Evolutionary conservation across 1,139 yeast genomes (phyloP).

Genomic region (Hanseniaspora sp.): DNA sequence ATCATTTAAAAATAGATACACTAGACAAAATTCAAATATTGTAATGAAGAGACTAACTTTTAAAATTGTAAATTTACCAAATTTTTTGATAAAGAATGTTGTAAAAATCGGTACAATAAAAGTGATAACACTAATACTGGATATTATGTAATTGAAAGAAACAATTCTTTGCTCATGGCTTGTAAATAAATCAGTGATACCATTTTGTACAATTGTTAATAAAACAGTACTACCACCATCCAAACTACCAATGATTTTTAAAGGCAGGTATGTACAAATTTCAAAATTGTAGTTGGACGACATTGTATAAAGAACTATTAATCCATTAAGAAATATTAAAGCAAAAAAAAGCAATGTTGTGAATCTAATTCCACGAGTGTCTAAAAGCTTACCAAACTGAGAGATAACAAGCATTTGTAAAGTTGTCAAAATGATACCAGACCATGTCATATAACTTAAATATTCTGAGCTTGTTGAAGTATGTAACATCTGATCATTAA

Average conservation of each 20-base stretch:
- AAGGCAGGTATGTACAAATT: neutral
- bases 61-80: constrained; percentile 3
- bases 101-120: constrained; percentile 6
- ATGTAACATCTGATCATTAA: neutral
- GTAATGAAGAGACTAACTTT: neutral
- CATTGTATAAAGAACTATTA: constrained; percentile 1
- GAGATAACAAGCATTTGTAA: constrained; percentile 3
- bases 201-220: constrained; percentile 5
- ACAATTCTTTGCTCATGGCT: constrained; percentile 4
- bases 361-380: constrained; percentile 1
- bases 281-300: neutral
- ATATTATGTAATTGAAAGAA: constrained; percentile 3
- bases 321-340: neutral
- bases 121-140: neutral
- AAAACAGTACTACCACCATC: constrained; percentile 9
- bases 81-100: constrained; percentile 7
- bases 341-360: neutral
- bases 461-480: neutral
- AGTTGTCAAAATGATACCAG: constrained; percentile 2
- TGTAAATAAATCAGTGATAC: constrained; percentile 1
- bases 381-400: constrained; percentile 1
- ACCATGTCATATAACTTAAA: constrained; percentile 12
- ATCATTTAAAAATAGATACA: constrained; percentile 3
- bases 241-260: neutral
- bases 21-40: neutral